Evolutionary conservation across 108 stramenopile genomes (phyloP).

Genomic region (Parmales sp.): DNA sequence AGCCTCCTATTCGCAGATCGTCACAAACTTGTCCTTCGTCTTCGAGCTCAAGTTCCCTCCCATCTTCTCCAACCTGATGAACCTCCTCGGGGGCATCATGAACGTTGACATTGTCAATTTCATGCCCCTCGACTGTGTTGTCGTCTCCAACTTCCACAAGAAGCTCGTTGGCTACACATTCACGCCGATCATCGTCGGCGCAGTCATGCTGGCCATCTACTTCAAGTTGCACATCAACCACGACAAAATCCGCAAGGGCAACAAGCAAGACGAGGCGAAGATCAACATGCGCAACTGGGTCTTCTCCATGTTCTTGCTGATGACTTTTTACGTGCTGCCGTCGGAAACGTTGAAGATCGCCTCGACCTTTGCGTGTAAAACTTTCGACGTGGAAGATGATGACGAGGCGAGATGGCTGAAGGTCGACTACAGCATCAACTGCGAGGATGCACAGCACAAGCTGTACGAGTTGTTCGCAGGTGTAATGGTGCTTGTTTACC

Average conservation of each 20-base stretch:
- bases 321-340: background rate
- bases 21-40: background rate
- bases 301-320: background rate
- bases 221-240: background rate
- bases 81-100: background rate
- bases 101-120: background rate
- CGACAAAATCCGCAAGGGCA: too few relatives aligned
- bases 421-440: constrained; percentile 5
- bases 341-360: background rate
- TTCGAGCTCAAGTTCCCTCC: background rate
- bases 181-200: background rate
- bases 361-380: background rate
- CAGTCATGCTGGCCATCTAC: background rate
- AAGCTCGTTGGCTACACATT: background rate
- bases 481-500: background rate
- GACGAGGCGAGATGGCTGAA: background rate
- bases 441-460: background rate
- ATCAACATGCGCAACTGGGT: too few relatives aligned
- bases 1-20: background rate
- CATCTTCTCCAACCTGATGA: background rate
- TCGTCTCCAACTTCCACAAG: background rate
- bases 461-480: background rate
- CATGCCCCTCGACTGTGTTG: background rate
- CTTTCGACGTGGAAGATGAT: background rate
- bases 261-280: too few relatives aligned